A percentile compares a stretch with the other conserved stretches of the same genome.
phyloP scores from a whole-genome alignment of 352 stramenopile species.

The Phytophthora meadii region DNA sequence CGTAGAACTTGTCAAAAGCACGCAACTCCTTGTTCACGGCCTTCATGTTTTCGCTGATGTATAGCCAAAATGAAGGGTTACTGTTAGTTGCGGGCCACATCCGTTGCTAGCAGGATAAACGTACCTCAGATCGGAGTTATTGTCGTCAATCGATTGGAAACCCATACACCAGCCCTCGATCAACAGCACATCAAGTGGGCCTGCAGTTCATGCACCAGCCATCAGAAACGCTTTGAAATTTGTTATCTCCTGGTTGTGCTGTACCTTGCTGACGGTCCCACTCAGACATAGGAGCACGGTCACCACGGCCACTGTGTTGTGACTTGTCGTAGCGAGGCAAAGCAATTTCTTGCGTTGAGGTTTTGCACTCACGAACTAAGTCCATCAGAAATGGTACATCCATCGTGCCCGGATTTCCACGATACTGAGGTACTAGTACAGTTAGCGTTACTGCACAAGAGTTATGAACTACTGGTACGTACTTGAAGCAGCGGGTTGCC shows the following conservation, averaged over 20 bases:
- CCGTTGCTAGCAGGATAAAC: neutral
- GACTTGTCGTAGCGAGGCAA: conserved; percentile 88
- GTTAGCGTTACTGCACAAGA: conserved; percentile 4
- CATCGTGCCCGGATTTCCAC: conserved; percentile 85
- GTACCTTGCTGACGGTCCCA: conserved; percentile 72
- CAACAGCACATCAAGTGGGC: conserved; percentile 79
- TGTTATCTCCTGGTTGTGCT: neutral
- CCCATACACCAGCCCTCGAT: conserved; percentile 90
- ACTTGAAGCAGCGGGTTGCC: conserved; percentile 85
- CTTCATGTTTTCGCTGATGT: conserved; percentile 56
- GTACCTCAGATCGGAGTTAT: conserved; percentile 45
- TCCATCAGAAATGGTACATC: conserved; percentile 73
- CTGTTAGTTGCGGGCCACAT: too few relatives aligned
- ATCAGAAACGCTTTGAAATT: conserved; percentile 11
- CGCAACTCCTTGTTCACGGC: conserved; percentile 71
- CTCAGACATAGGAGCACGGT: conserved; percentile 61
- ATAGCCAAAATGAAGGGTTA: neutral
- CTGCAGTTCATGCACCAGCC: conserved; percentile 30
- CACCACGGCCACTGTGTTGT: conserved; percentile 68
- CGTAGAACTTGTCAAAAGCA: conserved; percentile 73
- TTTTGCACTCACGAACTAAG: conserved; percentile 68
- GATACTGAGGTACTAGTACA: conserved; percentile 50
- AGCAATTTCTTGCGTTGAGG: conserved; percentile 43
- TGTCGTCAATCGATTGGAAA: conserved; percentile 64
- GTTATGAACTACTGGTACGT: neutral